These are phyloP conservation scores for Ustilago crameri DNA, from an alignment of 1,284 basidiomycete species.

Conservation along the genomic window DNA sequence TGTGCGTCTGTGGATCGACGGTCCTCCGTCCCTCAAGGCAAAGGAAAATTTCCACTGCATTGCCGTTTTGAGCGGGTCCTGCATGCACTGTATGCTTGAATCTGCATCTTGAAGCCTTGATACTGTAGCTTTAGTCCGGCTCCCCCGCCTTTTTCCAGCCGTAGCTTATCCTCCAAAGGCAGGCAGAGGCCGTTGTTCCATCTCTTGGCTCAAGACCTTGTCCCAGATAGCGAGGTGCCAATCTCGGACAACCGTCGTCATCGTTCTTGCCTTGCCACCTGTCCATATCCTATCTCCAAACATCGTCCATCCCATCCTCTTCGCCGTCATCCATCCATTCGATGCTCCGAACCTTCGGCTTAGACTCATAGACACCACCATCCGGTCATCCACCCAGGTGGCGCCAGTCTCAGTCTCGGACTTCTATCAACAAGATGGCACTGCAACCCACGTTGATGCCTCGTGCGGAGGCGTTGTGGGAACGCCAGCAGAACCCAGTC, in stretches of 20 bases:
- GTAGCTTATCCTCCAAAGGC: background rate
- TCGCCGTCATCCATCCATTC: no score
- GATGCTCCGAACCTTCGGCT: no score
- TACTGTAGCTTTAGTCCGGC: background rate
- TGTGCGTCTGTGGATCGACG: background rate
- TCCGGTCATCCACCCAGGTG: background rate
- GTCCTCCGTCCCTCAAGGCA: background rate
- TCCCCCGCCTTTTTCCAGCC: background rate
- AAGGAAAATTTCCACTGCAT: background rate
- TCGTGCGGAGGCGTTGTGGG: conserved; percentile 27
- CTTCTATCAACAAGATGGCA: conserved; percentile 7
- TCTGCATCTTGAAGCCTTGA: no score
- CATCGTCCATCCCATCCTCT: no score
- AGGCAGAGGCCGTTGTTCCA: no score
- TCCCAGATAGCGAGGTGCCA: no score
- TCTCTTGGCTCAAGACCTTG: no score
- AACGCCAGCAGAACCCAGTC: conserved; percentile 24
- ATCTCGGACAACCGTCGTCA: no score
- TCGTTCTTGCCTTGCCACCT: no score
- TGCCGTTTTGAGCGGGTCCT: no score
- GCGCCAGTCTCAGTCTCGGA: background rate
- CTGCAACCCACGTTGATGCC: conserved; percentile 34
- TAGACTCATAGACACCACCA: background rate
- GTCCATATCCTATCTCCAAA: no score
- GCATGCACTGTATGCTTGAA: no score